Evolutionary conservation across 176 grass and related monocot species (phyloP), one percentile per base, ranked within the genome.

Genomic region (Oryza glumipatula): DNA sequence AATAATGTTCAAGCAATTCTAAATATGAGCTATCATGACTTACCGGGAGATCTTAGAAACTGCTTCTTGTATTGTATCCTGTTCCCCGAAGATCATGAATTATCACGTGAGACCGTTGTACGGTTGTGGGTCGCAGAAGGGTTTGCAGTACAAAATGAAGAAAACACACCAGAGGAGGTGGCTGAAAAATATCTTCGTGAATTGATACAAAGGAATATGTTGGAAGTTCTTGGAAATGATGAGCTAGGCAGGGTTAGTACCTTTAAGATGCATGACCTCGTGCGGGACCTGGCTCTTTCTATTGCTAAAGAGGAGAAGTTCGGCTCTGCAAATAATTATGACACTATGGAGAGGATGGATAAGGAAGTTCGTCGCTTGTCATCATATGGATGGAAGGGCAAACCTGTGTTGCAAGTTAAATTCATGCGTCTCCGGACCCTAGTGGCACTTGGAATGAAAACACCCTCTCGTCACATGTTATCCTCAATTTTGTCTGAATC

Each of bases 11-110:
- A 15, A 22, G 67, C 67, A 81, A 65, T 80, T 51, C 13, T 80
- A 5, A 68, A 80, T 81, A 32, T 70, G 21, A 81, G 79, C 79
- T 71, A 71, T 33, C 79, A 58, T 71, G 79, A 81, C 67, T 32
- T 81, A 43, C 23, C 79, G 4, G 79, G 67, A 41, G 47, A 71
- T n/a, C 67, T 81, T 67, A 71, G 79, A 71, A 81, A 81, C 48
- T 81, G 79, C 32, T 60, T 81, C 2, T 26, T 81, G 67, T 15
- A 60, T n/a, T 60, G 6, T 9, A 60, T 19, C 17, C 19, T 60
- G 2, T 60, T 60, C 54, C 54, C 54, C 2, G 54, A 60, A 60
- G 54, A 60, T n/a, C 19, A 60, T n/a, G 1, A 1, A 3, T 21
- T 60, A 3, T 19, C 54, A 21, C 54, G 54, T 2, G 54, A 60